Conservation (phyloP, 2,329 filamentous ascomycete species). For the Verticillium zaregamsianum region DNA sequence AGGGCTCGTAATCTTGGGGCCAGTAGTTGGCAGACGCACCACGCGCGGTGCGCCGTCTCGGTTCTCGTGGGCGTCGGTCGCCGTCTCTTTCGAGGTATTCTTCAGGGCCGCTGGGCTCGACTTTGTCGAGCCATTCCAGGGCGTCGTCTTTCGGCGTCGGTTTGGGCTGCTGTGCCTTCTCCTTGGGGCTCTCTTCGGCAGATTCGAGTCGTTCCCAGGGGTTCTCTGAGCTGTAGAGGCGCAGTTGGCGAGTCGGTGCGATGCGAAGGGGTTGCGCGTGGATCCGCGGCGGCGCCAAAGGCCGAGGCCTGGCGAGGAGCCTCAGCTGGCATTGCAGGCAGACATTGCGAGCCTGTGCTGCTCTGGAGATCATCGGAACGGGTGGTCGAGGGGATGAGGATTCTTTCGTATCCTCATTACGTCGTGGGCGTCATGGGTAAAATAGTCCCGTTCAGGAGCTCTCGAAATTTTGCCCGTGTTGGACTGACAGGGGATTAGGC, state of each 20-base stretch:
- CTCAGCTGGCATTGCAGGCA: conserved; percentile 28
- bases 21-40: background rate
- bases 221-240: conserved; percentile 6
- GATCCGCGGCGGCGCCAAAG: conserved; percentile 1
- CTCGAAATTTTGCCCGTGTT: background rate
- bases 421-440: background rate
- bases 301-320: conserved; percentile 14
- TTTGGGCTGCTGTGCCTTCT: background rate
- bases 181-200: background rate
- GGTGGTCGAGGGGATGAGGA: background rate
- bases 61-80: background rate
- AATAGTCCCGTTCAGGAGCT: background rate
- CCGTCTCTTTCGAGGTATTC: background rate
- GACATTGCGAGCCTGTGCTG: conserved; percentile 24
- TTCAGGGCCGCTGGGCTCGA: background rate
- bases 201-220: conserved; percentile 8
- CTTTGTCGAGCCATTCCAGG: background rate
- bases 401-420: background rate
- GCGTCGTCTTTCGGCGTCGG: background rate
- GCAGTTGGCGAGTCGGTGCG: background rate
- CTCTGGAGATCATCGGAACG: conserved; percentile 30
- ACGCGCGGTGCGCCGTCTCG: background rate
- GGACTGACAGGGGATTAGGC: background rate
- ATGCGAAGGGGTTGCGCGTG: conserved; percentile 1
- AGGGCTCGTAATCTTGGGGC: background rate